These are phyloP conservation scores for Aspergillus haitiensis DNA, from an alignment of 495 filamentous ascomycete genomes.

Conservation along the genomic window DNA sequence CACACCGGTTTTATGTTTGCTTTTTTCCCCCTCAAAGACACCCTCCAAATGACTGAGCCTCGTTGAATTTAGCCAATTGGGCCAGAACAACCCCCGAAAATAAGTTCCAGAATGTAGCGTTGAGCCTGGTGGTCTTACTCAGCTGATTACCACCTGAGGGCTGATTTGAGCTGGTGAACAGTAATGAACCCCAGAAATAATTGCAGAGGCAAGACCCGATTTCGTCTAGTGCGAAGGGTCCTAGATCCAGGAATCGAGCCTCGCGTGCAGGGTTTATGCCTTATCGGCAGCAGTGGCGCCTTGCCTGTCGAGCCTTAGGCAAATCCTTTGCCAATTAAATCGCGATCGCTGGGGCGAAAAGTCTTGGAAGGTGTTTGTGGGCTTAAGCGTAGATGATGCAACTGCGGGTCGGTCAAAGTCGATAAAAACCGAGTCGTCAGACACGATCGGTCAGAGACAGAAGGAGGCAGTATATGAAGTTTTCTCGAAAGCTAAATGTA, in stretches of 20 bases:
- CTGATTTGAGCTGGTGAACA: conserved; percentile 10
- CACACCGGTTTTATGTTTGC: conserved; percentile 13
- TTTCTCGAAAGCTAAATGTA: background rate
- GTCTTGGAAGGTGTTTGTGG: background rate
- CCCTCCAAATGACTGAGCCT: conserved; percentile 20
- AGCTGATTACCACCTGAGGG: conserved; percentile 18
- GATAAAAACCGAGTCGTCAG: background rate
- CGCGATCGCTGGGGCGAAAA: conserved; percentile 3
- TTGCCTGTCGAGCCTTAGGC: conserved; percentile 23
- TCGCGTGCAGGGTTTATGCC: conserved; percentile 34
- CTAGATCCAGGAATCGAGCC: conserved; percentile 24
- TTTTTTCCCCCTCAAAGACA: background rate
- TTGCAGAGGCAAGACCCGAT: conserved; percentile 22
- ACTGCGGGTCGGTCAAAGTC: background rate
- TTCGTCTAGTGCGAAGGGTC: conserved; percentile 25
- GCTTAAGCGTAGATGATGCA: background rate
- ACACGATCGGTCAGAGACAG: background rate
- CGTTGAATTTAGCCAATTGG: conserved; percentile 21
- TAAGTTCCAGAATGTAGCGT: conserved; percentile 14
- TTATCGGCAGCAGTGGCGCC: conserved; percentile 34
- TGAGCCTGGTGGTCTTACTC: conserved; percentile 15
- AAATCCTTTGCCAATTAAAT: conserved; percentile 25
- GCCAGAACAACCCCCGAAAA: conserved; percentile 4
- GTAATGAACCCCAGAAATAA: conserved; percentile 17
- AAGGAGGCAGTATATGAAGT: background rate